phyloP scores from a whole-genome alignment of 2,329 filamentous ascomycete species.

The Neofusicoccum sp. region DNA sequence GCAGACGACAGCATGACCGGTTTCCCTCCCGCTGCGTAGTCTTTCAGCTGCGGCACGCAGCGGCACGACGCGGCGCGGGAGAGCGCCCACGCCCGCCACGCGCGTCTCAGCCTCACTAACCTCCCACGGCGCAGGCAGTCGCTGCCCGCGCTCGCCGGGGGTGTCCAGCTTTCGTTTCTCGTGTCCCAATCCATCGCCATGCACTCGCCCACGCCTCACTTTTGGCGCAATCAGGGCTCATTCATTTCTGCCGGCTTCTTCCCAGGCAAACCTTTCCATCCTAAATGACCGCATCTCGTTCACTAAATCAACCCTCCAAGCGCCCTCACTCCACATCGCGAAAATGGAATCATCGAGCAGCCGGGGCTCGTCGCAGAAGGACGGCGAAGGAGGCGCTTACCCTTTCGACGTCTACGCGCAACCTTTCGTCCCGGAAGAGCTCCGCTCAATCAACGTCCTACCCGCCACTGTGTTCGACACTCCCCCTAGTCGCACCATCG shows the following conservation, averaged over 20 bases:
- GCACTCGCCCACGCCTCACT: background rate
- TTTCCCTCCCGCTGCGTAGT: background rate
- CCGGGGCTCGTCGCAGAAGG: background rate
- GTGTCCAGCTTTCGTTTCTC: background rate
- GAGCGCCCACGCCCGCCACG: background rate
- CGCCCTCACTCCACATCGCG: background rate
- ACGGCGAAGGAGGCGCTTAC: constrained; percentile 5
- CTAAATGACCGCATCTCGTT: no score
- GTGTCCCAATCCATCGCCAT: background rate
- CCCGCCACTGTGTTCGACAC: constrained; percentile 20
- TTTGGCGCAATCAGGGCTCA: no score
- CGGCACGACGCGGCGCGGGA: background rate
- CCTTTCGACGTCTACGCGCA: constrained; percentile 31
- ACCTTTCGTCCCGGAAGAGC: constrained; percentile 26
- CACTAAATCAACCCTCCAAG: no score
- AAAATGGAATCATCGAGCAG: background rate
- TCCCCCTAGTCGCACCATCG: constrained; percentile 24
- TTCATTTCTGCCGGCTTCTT: background rate
- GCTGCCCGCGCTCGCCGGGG: background rate
- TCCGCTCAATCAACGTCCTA: constrained; percentile 28
- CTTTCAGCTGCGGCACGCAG: background rate
- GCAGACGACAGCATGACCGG: no score
- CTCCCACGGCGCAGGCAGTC: background rate
- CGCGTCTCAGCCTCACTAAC: background rate
- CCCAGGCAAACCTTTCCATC: no score